A percentile compares a stretch with the other conserved stretches of the same genome.
Evolutionary conservation across 352 stramenopile species (phyloP).

Genomic region (Phytopythium cucurbitacearum): DNA sequence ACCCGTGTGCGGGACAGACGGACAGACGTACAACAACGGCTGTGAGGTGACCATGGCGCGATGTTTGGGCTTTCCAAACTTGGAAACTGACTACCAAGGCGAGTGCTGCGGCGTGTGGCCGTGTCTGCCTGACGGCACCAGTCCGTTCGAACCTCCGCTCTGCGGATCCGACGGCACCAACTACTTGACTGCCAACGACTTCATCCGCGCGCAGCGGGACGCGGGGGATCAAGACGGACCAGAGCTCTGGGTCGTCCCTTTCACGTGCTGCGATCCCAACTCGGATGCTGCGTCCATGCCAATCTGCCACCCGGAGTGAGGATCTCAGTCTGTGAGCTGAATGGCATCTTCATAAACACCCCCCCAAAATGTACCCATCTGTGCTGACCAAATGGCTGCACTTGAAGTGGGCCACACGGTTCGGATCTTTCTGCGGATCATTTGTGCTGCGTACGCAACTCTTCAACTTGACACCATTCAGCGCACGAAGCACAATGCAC

Average conservation of each 20-base stretch:
- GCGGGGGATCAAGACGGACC: background rate
- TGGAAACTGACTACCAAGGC: conserved; percentile 23
- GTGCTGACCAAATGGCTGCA: conserved; percentile 1
- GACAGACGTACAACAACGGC: conserved; percentile 27
- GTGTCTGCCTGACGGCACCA: conserved; percentile 7
- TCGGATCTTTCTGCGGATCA: background rate
- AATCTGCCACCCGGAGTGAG: too few species aligned
- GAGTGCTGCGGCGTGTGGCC: conserved; percentile 9
- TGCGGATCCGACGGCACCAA: conserved; percentile 6
- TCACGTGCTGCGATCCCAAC: background rate
- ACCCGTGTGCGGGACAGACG: conserved; percentile 27
- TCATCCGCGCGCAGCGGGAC: conserved; percentile 3
- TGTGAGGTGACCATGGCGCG: conserved; percentile 23
- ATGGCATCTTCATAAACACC: background rate
- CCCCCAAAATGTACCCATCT: too few species aligned
- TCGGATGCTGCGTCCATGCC: too few species aligned
- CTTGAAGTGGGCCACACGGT: conserved; percentile 2
- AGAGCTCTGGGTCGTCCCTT: conserved; percentile 1
- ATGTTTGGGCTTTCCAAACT: conserved; percentile 14
- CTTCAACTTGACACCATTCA: conserved; percentile 5
- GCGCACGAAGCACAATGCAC: conserved; percentile 1
- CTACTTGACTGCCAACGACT: conserved; percentile 10
- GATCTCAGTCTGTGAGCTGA: background rate
- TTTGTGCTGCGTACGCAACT: background rate
- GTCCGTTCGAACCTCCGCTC: background rate